Base-by-base conservation (phyloP, 768 basidiomycete species). In the Podaxis pistillaris region DNA sequence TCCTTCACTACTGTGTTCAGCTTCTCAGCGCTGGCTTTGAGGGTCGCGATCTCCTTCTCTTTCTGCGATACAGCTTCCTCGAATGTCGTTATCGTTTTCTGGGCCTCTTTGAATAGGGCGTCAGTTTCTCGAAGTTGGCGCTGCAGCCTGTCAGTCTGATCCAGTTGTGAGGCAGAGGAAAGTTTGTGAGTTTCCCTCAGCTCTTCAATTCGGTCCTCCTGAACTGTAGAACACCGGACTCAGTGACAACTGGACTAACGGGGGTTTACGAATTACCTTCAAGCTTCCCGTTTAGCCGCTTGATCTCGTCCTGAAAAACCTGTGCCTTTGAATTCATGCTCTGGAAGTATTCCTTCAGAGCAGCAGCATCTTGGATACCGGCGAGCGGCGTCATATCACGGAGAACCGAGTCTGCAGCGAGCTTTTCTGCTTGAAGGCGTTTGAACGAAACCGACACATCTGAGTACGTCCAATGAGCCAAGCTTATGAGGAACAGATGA, bases 171-270 rank as follows among this genome's bases (percentile, higher is more conserved):
- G n/a, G 81, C 73, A 12, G 85, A 85, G 74, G 96, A 94, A 8
- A 92, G 79, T 13, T 81, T 83, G 70, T 96, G 95, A 6, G 86
- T 92, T 65, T 94, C 91, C 38, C 87, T 87, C 0, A 98, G 77
- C 71, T 97, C 94, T 66, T 91, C 89, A 11, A 94, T 81, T 7
- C 89, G 89, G 56, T 86, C 87, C 60, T 93, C 93, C 76, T 96
- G 93, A 13, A 87, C 94, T 96, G 67, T 37, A 41, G 12, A 19
- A 40, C 26, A 57, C 22, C 30, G 22, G 22, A 37, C 7, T 64
- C 17, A 58, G 24, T 47, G 56, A 50, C 3, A 33, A 17, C 13
- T 4, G 44, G 62, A 54, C 60, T 60, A 60, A 46, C 3, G 22
- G 22, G 44, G 30, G 19, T 40, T 50, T 36, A 0, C n/a, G 22